Evolutionary conservation across 768 basidiomycete species (phyloP).

Genomic region (Hygrophorus russula): DNA sequence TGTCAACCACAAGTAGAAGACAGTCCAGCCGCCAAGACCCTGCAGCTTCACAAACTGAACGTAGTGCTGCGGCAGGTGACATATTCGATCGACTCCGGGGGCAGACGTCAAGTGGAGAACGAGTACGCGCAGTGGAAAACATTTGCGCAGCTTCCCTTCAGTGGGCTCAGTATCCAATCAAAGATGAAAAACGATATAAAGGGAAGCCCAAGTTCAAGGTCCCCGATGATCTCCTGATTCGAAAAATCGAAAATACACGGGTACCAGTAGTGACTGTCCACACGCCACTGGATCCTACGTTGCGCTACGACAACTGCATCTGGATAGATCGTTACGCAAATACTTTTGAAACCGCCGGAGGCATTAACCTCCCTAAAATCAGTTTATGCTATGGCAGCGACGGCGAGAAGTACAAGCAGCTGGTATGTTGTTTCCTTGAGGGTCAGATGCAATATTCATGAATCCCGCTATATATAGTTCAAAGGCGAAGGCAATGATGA

Average conservation of each 20-base stretch:
- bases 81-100: slow-evolving; percentile 45
- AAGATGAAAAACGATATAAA: slow-evolving; percentile 16
- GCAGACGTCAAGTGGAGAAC: slow-evolving; percentile 24
- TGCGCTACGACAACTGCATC: slow-evolving; percentile 59
- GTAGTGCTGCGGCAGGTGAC: slow-evolving; percentile 50
- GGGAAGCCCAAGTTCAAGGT: slow-evolving; percentile 22
- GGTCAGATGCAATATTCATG: background rate
- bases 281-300: slow-evolving; percentile 56
- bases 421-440: slow-evolving; percentile 44
- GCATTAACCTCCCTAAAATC: slow-evolving; percentile 78
- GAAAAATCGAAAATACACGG: slow-evolving; percentile 36
- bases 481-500: slow-evolving; percentile 90
- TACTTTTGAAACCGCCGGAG: slow-evolving; percentile 58
- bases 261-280: slow-evolving; percentile 82
- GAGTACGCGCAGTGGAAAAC: slow-evolving; percentile 41
- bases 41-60: slow-evolving; percentile 39
- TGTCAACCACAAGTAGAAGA: slow-evolving; percentile 21
- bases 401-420: slow-evolving; percentile 58
- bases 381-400: slow-evolving; percentile 55
- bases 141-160: slow-evolving; percentile 58
- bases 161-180: slow-evolving; percentile 60
- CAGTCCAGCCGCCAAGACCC: slow-evolving; percentile 33
- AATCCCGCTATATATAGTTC: slow-evolving; percentile 40
- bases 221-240: slow-evolving; percentile 34
- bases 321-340: slow-evolving; percentile 55